Percentiles rank a stretch among this genome's conserved stretches.
Conservation (phyloP, 805 yeast species). For the Kuraishia capsulata region DNA sequence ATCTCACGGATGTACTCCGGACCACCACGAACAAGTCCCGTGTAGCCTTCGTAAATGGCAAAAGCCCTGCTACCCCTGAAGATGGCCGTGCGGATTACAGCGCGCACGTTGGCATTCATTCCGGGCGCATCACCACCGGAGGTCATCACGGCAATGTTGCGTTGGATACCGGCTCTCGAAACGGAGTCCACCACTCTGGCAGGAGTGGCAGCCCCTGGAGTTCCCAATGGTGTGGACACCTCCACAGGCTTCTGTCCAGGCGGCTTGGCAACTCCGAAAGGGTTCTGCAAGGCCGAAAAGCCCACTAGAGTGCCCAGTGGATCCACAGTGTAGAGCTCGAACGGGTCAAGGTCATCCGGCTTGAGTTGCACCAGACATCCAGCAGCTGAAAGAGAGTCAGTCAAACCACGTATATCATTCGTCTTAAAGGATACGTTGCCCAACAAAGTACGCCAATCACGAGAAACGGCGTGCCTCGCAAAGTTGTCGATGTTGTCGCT, state of each 20-base stretch:
- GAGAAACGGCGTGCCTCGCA: conserved; percentile 14
- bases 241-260: conserved; percentile 1
- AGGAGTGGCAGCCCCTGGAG: conserved; percentile 5
- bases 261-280: conserved; percentile 25
- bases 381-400: conserved; percentile 21
- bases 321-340: conserved; percentile 68
- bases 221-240: conserved; percentile 6
- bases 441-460: conserved; percentile 44
- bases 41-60: conserved; percentile 91
- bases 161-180: conserved; percentile 14
- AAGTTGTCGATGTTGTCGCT: conserved; percentile 16
- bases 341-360: conserved; percentile 70
- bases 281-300: conserved; percentile 54
- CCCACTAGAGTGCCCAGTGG: conserved; percentile 82
- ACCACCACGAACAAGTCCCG: conserved; percentile 88
- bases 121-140: conserved; percentile 99
- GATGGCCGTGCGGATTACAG: conserved; percentile 90
- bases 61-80: conserved; percentile 81
- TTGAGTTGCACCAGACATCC: conserved; percentile 39
- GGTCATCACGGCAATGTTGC: conserved; percentile 90
- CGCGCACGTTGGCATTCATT: conserved; percentile 94
- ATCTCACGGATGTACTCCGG: conserved; percentile 58
- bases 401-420: conserved; percentile 27
- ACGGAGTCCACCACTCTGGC: no score
- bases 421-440: conserved; percentile 37